Base-by-base conservation (phyloP, 495 filamentous ascomycete species). In the Lepraria neglecta region DNA sequence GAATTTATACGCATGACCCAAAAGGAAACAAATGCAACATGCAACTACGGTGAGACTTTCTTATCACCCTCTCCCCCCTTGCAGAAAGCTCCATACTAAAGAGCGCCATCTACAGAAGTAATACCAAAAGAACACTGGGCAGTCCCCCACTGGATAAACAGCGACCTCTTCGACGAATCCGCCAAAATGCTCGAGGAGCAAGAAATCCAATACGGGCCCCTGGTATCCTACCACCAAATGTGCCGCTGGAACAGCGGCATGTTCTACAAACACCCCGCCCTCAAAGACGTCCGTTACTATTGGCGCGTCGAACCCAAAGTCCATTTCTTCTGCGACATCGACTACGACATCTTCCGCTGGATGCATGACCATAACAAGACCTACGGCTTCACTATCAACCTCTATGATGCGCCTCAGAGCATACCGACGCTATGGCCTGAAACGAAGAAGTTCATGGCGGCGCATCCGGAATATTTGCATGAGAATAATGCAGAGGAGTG, bases 271-370 rank as follows among this genome's bases (percentile, higher is more conserved):
- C 95, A 99, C 75, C 91, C 91, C 0, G 92, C 90, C 0, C 84
- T 99, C 21, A 76, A 80, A 47, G 74, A 91, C 52, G 84, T 80
- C 56, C 88, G 88, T 58, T 99, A 90, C 80, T 99, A 99, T 78
- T 99, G 95, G 95, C 91, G 95, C 58, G 95, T 99, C 31, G 95
- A 99, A 75, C 95, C 95, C 56, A 96, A 97, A 66, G 95, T 99
- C 27, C 89, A 97, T 67, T 99, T 97, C 83, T 99, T 97, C 85
- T 99, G 95, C 79, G 89, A 96, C 69, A 80, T 99, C 65, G 92
- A 97, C 75, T 99, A 99, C 76, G 95, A 99, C 72, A 89, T 97
- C 44, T 99, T 99, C 84, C 87, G 88, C 64, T 99, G 89, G 76
- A 96, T 99, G 92, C 82, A 87, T 64, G 95, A 99, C 73, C 81